These are phyloP conservation scores for Cyberlindnera lachancei DNA, from an alignment of 805 yeast species.

Conservation along the genomic window DNA sequence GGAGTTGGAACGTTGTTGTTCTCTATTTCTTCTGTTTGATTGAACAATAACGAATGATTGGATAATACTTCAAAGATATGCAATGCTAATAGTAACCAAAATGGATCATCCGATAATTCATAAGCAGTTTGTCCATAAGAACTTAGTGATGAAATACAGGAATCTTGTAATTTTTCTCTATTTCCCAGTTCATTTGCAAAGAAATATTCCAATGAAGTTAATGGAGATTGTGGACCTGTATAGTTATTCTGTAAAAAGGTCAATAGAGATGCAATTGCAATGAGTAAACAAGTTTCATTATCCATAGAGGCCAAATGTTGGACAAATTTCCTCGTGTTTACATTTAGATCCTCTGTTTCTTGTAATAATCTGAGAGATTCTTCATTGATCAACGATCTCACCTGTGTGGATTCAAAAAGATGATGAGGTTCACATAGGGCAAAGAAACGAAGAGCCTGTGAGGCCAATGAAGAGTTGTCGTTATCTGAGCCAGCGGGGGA, in stretches of 20 bases:
- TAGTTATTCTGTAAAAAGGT: constrained; percentile 67
- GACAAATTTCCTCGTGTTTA: constrained; percentile 4
- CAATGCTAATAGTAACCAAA: constrained; percentile 36
- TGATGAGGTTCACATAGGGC: constrained; percentile 2
- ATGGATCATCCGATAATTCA: constrained; percentile 46
- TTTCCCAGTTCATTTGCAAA: constrained; percentile 9
- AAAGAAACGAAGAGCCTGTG: neutral
- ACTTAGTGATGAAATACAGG: constrained; percentile 32
- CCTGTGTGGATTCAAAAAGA: neutral
- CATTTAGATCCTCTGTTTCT: constrained; percentile 2
- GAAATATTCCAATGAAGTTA: constrained; percentile 27
- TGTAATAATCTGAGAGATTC: neutral
- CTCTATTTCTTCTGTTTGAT: constrained; percentile 21
- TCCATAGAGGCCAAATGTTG: constrained; percentile 2
- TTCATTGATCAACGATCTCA: neutral
- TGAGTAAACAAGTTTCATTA: constrained; percentile 8
- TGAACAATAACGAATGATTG: constrained; percentile 24
- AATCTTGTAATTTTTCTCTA: constrained; percentile 12
- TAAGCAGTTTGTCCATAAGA: constrained; percentile 70
- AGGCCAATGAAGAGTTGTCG: neutral
- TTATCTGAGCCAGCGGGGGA: too few species aligned
- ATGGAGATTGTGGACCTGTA: constrained; percentile 68
- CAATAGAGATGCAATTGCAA: constrained; percentile 55
- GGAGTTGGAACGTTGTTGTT: constrained; percentile 16
- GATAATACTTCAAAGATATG: constrained; percentile 36